These are phyloP conservation scores for Cutaneotrichosporon arboriforme DNA, from an alignment of 1,284 basidiomycete species.

Conservation along the genomic window DNA sequence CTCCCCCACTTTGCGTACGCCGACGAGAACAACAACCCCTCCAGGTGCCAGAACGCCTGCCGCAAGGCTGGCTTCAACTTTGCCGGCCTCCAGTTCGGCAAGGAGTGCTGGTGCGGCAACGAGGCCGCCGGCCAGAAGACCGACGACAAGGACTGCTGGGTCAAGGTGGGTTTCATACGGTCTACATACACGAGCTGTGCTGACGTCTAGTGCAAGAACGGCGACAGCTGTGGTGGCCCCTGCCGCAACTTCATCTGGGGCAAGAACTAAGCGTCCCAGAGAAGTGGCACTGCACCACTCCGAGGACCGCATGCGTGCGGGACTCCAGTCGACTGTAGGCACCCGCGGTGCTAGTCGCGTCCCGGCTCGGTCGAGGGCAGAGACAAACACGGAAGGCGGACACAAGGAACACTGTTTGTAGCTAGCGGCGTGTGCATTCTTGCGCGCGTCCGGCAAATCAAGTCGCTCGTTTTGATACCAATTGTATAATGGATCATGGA, in stretches of 20 bases:
- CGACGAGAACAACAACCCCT: constrained; percentile 15
- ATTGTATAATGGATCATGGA: too few species aligned
- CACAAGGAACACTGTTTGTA: too few species aligned
- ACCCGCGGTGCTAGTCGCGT: too few species aligned
- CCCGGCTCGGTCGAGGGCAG: too few species aligned
- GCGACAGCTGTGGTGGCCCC: constrained; percentile 22
- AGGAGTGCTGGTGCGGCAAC: constrained; percentile 30
- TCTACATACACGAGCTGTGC: not conserved
- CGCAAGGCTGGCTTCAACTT: constrained; percentile 11
- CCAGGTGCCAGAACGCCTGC: constrained; percentile 22
- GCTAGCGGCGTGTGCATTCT: too few species aligned
- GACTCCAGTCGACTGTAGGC: too few species aligned
- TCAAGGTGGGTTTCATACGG: not conserved
- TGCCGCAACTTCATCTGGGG: constrained; percentile 26
- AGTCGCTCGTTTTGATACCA: too few species aligned
- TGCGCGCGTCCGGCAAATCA: too few species aligned
- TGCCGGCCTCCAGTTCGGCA: constrained; percentile 24
- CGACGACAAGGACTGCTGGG: constrained; percentile 14
- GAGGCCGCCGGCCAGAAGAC: constrained; percentile 18
- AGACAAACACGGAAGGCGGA: too few species aligned
- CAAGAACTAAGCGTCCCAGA: not conserved
- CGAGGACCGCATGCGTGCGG: too few species aligned
- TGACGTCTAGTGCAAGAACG: constrained; percentile 11
- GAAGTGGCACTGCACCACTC: too few species aligned
- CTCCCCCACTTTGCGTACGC: constrained; percentile 18